A percentile compares a stretch with the other conserved stretches of the same genome.
These are phyloP conservation scores for Penicillium diatomitis DNA, from an alignment of 495 filamentous ascomycete genomes.

Conservation along the genomic window DNA sequence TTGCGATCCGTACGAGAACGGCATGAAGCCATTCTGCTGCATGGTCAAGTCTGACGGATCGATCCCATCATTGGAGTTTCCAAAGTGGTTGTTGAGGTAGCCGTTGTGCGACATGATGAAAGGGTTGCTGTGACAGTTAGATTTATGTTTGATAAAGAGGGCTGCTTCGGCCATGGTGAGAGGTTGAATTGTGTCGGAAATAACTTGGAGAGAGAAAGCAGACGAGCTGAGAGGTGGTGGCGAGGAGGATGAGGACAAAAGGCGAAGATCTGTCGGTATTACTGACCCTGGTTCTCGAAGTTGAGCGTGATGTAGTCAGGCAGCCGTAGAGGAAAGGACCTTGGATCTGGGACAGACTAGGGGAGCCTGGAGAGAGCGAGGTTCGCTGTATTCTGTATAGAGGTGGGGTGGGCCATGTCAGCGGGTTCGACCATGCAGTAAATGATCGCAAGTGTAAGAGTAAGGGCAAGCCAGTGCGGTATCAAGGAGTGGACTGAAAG, in stretches of 20 bases:
- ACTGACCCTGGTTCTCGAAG: too few species aligned
- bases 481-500: too few species aligned
- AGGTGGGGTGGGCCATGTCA: too few species aligned
- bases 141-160: constrained; percentile 73
- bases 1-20: constrained; percentile 38
- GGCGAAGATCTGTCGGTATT: too few species aligned
- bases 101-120: constrained; percentile 49
- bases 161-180: constrained; percentile 35
- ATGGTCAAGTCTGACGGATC: constrained; percentile 83
- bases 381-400: too few species aligned
- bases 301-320: too few species aligned
- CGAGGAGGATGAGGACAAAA: neutral
- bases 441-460: too few species aligned
- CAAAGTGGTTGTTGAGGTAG: constrained; percentile 63
- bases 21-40: constrained; percentile 44
- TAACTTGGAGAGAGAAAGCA: neutral
- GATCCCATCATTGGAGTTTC: constrained; percentile 53
- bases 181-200: neutral
- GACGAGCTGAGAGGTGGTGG: neutral
- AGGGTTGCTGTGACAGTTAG: constrained; percentile 51
- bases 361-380: too few species aligned
- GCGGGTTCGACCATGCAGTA: too few species aligned
- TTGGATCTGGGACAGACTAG: too few species aligned
- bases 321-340: too few species aligned
- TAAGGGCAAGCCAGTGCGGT: too few species aligned